Percentiles rank a stretch among this genome's conserved stretches.
Conservation (phyloP, 2,329 filamentous ascomycete genomes). For the Diplodia intermedia region DNA sequence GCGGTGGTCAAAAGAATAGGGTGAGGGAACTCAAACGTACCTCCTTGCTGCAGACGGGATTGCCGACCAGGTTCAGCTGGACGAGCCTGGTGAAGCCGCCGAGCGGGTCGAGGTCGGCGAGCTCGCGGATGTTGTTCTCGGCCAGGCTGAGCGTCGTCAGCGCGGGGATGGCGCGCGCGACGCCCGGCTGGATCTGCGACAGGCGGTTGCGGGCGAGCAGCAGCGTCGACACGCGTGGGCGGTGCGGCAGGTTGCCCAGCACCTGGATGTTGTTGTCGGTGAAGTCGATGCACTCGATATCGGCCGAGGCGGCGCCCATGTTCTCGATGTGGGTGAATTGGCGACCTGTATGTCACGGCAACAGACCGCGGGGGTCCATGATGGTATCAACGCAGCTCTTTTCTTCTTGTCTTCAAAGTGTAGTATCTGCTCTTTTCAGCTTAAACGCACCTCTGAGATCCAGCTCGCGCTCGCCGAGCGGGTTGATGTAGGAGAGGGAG, state of each 20-base stretch:
- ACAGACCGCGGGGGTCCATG: conserved; percentile 51
- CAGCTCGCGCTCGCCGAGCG: conserved; percentile 97
- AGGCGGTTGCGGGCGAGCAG: conserved; percentile 91
- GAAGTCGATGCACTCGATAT: conserved; percentile 96
- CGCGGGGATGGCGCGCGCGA: conserved; percentile 79
- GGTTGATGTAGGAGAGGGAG: conserved; percentile 98
- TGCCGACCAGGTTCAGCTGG: conserved; percentile 82
- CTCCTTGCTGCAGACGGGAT: conserved; percentile 91
- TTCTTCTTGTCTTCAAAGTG: conserved; percentile 61
- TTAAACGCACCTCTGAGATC: conserved; percentile 93
- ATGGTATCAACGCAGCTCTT: conserved; percentile 85
- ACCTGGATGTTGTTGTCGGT: conserved; percentile 96
- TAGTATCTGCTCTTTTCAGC: conserved; percentile 96
- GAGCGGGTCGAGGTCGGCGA: conserved; percentile 87
- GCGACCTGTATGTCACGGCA: conserved; percentile 74
- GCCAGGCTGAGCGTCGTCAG: conserved; percentile 82
- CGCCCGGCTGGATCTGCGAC: conserved; percentile 75
- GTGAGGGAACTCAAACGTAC: conserved; percentile 58
- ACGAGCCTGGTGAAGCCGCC: conserved; percentile 72
- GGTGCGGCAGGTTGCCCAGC: conserved; percentile 90
- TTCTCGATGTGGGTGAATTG: conserved; percentile 98
- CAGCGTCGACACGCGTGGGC: conserved; percentile 84
- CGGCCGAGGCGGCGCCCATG: conserved; percentile 79
- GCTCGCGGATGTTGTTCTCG: conserved; percentile 79
- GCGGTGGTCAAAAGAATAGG: neutral